Percentiles rank a stretch among this genome's conserved stretches.
Evolutionary conservation across 371 early-diverging fungal species (phyloP).

Genomic region (Syncephalastrum sp.): DNA sequence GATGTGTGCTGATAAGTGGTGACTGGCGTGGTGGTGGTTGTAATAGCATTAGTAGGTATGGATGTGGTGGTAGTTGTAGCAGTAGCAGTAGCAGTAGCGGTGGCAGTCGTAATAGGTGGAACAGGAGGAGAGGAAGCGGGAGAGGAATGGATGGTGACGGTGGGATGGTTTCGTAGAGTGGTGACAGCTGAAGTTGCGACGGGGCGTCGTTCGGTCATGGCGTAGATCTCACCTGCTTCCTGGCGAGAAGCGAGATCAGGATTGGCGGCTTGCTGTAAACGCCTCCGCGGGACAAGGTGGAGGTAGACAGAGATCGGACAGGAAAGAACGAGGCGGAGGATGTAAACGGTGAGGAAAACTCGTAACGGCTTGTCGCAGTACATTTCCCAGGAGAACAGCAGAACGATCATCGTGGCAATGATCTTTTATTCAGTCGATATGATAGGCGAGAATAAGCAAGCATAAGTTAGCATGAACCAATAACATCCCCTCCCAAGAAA

Average conservation of each 20-base stretch:
- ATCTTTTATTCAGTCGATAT: constrained; percentile 13
- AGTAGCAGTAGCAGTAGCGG: neutral
- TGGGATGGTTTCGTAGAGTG: constrained; percentile 13
- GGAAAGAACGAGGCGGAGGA: constrained; percentile 38
- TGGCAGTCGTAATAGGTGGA: constrained; percentile 2
- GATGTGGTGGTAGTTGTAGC: constrained; percentile 1
- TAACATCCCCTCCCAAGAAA: too few species aligned
- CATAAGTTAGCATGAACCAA: too few species aligned
- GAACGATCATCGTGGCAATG: constrained; percentile 30
- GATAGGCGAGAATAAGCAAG: too few species aligned
- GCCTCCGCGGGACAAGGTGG: constrained; percentile 42
- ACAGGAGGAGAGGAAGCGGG: constrained; percentile 10
- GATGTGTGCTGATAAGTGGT: constrained; percentile 1
- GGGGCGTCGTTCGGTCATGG: constrained; percentile 29
- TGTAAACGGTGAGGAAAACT: constrained; percentile 43
- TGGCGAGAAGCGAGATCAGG: constrained; percentile 8
- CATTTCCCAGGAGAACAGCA: constrained; percentile 45
- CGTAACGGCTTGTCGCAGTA: constrained; percentile 50
- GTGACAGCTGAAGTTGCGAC: constrained; percentile 26
- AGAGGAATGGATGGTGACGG: constrained; percentile 11
- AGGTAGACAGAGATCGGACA: constrained; percentile 41
- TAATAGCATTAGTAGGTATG: constrained; percentile 1
- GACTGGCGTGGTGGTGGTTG: too few species aligned
- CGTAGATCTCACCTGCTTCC: constrained; percentile 37
- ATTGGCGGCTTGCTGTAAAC: constrained; percentile 12